Conservation (phyloP, 306 rosid genomes). For the Fragaria nilgerrensis region DNA sequence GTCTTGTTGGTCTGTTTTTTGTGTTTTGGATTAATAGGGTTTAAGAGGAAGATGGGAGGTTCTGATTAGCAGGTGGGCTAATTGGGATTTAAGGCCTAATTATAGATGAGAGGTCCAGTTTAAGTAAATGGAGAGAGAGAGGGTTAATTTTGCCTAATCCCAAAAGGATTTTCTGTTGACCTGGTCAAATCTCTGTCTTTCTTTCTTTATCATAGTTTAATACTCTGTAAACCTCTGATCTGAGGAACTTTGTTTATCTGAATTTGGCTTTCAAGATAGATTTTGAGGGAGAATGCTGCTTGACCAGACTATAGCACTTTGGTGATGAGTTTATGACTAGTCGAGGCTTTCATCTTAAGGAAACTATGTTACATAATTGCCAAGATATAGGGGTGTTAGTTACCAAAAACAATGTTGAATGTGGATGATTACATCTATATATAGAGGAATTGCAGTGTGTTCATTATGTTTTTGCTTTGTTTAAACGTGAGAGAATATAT, state of each 20-base stretch:
- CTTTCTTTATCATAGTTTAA: background rate
- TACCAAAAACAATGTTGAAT: background rate
- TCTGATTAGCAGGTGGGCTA: slow-evolving; percentile 10
- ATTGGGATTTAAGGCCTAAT: slow-evolving; percentile 16
- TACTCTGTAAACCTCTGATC: background rate
- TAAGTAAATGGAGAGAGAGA: slow-evolving; percentile 2
- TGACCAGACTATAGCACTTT: background rate
- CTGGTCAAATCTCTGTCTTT: background rate
- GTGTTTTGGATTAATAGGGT: slow-evolving; percentile 28
- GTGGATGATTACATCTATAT: background rate
- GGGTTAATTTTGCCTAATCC: background rate
- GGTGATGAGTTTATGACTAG: slow-evolving; percentile 14
- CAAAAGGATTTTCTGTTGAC: background rate
- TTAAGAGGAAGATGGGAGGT: slow-evolving; percentile 35
- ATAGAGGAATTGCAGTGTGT: background rate
- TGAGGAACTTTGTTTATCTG: background rate
- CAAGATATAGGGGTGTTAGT: background rate
- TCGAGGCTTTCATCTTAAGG: background rate
- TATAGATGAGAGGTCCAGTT: slow-evolving; percentile 27
- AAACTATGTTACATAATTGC: background rate
- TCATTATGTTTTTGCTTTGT: background rate
- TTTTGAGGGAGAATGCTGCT: background rate
- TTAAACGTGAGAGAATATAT: background rate
- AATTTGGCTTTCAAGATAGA: background rate
- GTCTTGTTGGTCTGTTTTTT: slow-evolving; percentile 1